Base-by-base conservation (phyloP, 495 filamentous ascomycete genomes). In the Neurospora discreta region DNA sequence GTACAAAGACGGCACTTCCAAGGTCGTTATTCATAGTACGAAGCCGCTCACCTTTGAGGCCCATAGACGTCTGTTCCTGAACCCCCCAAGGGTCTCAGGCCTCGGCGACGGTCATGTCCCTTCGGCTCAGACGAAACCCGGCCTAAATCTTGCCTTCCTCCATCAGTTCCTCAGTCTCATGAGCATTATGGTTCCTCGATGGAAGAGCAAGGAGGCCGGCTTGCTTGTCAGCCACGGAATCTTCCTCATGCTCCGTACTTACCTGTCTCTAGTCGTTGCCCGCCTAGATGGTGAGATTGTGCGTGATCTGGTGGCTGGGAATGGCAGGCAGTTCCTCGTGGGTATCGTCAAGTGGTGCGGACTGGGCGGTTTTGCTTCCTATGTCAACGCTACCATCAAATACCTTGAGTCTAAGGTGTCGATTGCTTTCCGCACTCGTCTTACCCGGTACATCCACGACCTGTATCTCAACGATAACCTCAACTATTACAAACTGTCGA, bases 381-480 rank as follows among this genome's bases (percentile, higher is more conserved):
- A 97, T 78, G 96, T 93, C 43, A 98, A 98, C 79, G 92, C 93
- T 43, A 95, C 93, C 90, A 98, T 99, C 82, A 98, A 98, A 81
- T 99, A 94, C 81, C 87, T 99, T 70, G 95, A 99, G 78, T 92
- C 92, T 68, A 99, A 99, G 84, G 92, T 98, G 68, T 96, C 94
- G 16, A 99, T 99, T 71, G 93, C 96, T 60, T 99, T 99, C 86
- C 92, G 96, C 42, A 99, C 96, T 9, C 90, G 96, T 2, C 83
- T 99, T 36, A 99, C 96, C 20, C 85, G 96, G 73, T 99, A 99
- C 78, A 97, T 99, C 69, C 96, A 99, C 78, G 96, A 99, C 80
- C 82, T 99, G 30, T 98, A 98, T 79, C 87, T 99, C 30, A 97
- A 96, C 75, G 91, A 94, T 71, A 92, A 94, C 73, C 88, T 96